These are phyloP conservation scores for Naematelia aurantialba DNA, from an alignment of 768 basidiomycete species.

Conservation along the genomic window DNA sequence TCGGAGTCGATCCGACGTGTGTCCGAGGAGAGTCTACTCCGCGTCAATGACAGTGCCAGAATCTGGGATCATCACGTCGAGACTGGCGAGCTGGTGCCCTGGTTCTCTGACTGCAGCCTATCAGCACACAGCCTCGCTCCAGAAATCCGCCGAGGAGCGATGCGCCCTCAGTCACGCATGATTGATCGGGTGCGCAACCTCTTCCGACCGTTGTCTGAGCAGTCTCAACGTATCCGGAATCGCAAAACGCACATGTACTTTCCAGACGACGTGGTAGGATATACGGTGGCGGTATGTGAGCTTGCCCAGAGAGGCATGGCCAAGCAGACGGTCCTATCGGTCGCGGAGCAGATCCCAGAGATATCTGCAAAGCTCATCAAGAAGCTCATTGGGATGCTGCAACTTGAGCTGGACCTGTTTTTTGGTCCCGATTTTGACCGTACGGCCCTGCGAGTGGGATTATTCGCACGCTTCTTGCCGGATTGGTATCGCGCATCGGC, in stretches of 20 bases:
- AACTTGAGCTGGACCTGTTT: constrained; percentile 41
- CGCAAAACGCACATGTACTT: constrained; percentile 82
- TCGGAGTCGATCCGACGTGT: constrained; percentile 86
- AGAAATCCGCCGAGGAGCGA: constrained; percentile 30
- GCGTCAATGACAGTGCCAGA: constrained; percentile 42
- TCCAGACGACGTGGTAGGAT: constrained; percentile 84
- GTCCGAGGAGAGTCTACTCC: constrained; percentile 82
- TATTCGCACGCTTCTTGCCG: constrained; percentile 82
- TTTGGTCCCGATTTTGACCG: constrained; percentile 39
- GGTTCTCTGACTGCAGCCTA: constrained; percentile 45
- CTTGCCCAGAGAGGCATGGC: constrained; percentile 67
- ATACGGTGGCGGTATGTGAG: constrained; percentile 79
- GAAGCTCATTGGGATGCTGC: constrained; percentile 66
- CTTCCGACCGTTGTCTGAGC: constrained; percentile 73
- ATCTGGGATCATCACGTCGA: constrained; percentile 50
- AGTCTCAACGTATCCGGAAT: constrained; percentile 73
- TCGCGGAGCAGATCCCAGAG: constrained; percentile 75
- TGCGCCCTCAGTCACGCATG: constrained; percentile 69
- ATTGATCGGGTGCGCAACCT: constrained; percentile 79
- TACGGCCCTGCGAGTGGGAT: constrained; percentile 49
- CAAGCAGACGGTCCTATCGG: constrained; percentile 53
- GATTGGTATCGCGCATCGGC: constrained; percentile 88
- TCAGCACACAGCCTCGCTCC: constrained; percentile 23
- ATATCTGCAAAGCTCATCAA: constrained; percentile 72
- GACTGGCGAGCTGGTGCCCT: constrained; percentile 48